Base-by-base conservation (phyloP, 768 basidiomycete species). In the Tulasnella sp. region DNA sequence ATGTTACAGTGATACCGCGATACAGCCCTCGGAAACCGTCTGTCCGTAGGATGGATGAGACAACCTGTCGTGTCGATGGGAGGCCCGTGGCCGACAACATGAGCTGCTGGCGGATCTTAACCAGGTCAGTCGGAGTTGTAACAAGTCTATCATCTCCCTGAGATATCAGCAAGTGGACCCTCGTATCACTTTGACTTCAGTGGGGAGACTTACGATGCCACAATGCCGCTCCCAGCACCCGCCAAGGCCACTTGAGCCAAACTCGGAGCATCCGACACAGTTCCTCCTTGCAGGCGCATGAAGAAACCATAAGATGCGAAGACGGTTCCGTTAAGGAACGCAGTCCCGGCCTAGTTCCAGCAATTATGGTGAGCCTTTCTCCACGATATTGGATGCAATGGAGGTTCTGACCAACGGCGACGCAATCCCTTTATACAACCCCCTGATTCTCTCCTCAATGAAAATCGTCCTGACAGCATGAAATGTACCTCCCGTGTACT, bases 261-360 rank as follows among this genome's bases (percentile, higher is more conserved):
- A 0, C 81, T 81, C 0, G 92, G 88, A 29, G 76, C 74, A 2
- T 74, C 67, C 3, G 72, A 69, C 50, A 70, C 66, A 1, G 78
- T 73, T 4, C 82, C 72, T 27, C 29, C 41, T 67, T 92, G 87
- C 0, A 80, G 61, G 50, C 81, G 79, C 75, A 91, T 80, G 54
- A 93, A 77, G 67, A 86, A 82, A 21, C 84, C 81, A 73, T 95
- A 95, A 0, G 84, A 83, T 0, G 88, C 80, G 69, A 96, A 95
- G 3, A 94, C 82, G 15, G 91, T 74, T 11, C 92, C 90, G 66
- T 94, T 96, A 75, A 90, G 78, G 1, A 86, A 72, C 0, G 88
- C 86, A 23, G 79, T 78, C 2, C 83, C 80, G 1, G 80, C 77
- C 88, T 89, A 63, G 30, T 17, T 13, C 1, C 8, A 38, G 44